Conservation (phyloP, 768 basidiomycete species). For the Phaeolepiota aurea region DNA sequence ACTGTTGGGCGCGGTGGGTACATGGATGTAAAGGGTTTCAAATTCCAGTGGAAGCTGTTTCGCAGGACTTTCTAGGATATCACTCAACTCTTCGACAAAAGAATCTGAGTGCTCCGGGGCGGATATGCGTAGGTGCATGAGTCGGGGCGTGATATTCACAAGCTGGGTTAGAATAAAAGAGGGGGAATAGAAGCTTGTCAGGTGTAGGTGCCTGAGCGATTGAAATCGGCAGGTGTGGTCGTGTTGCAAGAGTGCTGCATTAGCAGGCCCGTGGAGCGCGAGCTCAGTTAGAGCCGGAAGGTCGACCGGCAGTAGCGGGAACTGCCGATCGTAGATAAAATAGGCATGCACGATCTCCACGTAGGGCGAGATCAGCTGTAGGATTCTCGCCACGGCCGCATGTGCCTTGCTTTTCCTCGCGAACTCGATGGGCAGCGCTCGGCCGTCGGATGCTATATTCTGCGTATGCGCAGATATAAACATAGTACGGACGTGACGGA, state of each 20-base stretch:
- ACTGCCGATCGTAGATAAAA: slow-evolving; percentile 14
- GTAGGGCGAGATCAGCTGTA: slow-evolving; percentile 9
- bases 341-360: slow-evolving; percentile 13
- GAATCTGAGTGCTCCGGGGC: slow-evolving; percentile 11
- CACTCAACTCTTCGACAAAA: slow-evolving; percentile 8
- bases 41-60: slow-evolving; percentile 5
- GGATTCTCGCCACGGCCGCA: slow-evolving; percentile 10
- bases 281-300: slow-evolving; percentile 12
- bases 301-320: slow-evolving; percentile 13
- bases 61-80: slow-evolving; percentile 1
- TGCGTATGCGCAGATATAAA: slow-evolving; percentile 13
- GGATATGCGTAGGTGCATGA: slow-evolving; percentile 11
- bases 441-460: background rate
- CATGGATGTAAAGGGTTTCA: slow-evolving; percentile 11
- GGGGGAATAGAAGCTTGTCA: slow-evolving; percentile 11
- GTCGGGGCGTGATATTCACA: slow-evolving; percentile 8
- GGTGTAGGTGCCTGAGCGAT: slow-evolving; percentile 10
- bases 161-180: slow-evolving; percentile 9
- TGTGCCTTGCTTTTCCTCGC: slow-evolving; percentile 8
- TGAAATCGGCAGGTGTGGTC: slow-evolving; percentile 4
- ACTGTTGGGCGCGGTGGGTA: slow-evolving; percentile 10
- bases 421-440: slow-evolving; percentile 7
- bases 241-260: slow-evolving; percentile 3
- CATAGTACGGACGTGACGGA: slow-evolving; percentile 18
- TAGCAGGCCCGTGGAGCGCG: slow-evolving; percentile 12